Evolutionary conservation across 768 basidiomycete species (phyloP), one percentile per base, ranked within the genome.

Genomic region (Lentinula lateritia): DNA sequence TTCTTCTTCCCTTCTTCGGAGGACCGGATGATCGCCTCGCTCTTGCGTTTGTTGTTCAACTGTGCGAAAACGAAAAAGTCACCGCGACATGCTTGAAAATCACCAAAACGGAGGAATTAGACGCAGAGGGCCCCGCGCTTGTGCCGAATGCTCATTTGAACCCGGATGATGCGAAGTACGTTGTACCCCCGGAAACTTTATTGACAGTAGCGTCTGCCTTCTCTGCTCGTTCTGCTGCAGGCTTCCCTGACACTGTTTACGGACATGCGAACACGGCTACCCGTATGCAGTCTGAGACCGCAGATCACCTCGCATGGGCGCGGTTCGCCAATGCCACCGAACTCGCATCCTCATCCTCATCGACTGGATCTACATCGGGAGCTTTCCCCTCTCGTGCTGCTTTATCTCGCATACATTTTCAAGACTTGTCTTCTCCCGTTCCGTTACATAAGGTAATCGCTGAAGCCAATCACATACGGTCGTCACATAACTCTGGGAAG

Each of bases 11-110:
- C 0, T 98, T 98, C 82, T 91, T 93, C 70, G 96, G 96, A 23
- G 96, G 96, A 0, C 90, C 93, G 0, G 96, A 98, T 71, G 95
- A 97, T 70, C 81, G 96, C 2, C 78, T 94, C 16, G 92, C 93
- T 0, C 75, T 98, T 39, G 85, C 90, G 35, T 86, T 98, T 66
- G 89, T 92, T 23, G 82, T 89, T 13, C 95, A 95, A 72, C 75
- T 97, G 34, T 95, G 92, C 71, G 76, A 81, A 61, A 89, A 88
- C 65, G 76, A 82, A 12, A 77, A 75, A 60, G 80, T 91, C 12
- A 82, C 76, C 8, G 96, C 93, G 10, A 93, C 90, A 0, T 85
- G 95, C 2, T 71, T 94, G 57, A 79, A 86, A 66, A 74, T 96
- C 61, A 71, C 70, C 39, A 89, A 85, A 72, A 71, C 68, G 54